Conservation (phyloP, 129 eudicot species). For the Daucus carota region DNA sequence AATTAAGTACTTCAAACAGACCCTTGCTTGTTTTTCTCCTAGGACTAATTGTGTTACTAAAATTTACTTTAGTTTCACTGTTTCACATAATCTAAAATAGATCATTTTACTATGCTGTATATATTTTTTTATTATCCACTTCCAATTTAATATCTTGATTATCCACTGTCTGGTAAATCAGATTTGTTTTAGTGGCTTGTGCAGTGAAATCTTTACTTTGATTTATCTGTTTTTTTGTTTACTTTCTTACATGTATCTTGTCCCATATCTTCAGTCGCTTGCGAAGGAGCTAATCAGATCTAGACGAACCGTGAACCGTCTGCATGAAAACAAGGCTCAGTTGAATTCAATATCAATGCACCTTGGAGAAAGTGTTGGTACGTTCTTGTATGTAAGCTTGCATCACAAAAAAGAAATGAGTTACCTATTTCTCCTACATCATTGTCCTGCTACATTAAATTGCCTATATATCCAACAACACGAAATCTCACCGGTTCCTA, state of each 20-base stretch:
- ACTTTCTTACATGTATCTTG: constrained; percentile 9
- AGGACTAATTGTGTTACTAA: background rate
- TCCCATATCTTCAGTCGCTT: constrained; percentile 54
- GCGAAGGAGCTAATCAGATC: constrained; percentile 88
- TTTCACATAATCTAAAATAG: background rate
- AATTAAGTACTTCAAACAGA: background rate
- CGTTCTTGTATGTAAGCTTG: background rate
- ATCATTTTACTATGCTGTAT: background rate
- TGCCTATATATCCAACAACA: background rate
- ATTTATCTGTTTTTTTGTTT: background rate
- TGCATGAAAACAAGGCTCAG: constrained; percentile 94
- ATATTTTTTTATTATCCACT: background rate
- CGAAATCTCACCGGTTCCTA: too few relatives aligned
- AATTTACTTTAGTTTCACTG: background rate
- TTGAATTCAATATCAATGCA: constrained; percentile 98
- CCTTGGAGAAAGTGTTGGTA: constrained; percentile 99
- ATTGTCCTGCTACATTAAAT: background rate
- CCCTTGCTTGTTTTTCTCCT: background rate
- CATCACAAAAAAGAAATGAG: background rate
- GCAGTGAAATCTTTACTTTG: background rate
- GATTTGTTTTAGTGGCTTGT: background rate
- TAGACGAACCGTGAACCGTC: constrained; percentile 87
- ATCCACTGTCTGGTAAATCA: background rate
- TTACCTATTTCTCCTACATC: background rate
- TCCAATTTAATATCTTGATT: background rate